A percentile compares a stretch with the other conserved stretches of the same genome.
Conservation (phyloP, 2,329 filamentous ascomycete species). For the Claviceps africana region DNA sequence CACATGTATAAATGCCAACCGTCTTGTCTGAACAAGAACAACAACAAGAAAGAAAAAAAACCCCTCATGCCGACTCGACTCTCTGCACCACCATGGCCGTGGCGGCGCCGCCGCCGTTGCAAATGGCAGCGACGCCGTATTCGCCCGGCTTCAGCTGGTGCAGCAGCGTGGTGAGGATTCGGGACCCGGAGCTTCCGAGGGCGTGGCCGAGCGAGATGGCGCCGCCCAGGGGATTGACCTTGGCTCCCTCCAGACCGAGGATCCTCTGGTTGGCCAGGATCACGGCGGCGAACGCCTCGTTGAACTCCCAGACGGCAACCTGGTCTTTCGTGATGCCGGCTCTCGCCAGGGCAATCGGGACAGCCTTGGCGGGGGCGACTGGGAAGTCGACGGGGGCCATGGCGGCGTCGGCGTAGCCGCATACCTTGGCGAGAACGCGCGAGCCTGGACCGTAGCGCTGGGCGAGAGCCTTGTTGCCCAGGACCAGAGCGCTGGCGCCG, state of each 20-base stretch:
- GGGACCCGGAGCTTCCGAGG: conserved; percentile 80
- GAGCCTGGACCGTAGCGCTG: conserved; percentile 65
- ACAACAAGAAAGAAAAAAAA: background rate
- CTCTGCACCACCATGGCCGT: conserved; percentile 85
- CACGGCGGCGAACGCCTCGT: conserved; percentile 92
- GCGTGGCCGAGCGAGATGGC: conserved; percentile 89
- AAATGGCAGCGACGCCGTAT: conserved; percentile 91
- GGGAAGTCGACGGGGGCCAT: conserved; percentile 90
- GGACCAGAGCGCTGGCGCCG: conserved; percentile 76
- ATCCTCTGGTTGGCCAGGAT: conserved; percentile 94
- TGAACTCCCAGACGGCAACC: conserved; percentile 94
- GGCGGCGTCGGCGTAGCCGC: conserved; percentile 77
- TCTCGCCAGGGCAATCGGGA: conserved; percentile 74
- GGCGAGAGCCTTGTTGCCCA: conserved; percentile 69
- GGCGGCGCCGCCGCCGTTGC: conserved; percentile 88
- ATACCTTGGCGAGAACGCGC: conserved; percentile 74
- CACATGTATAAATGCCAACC: background rate
- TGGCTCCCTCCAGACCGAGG: conserved; percentile 62
- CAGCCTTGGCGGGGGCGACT: conserved; percentile 79
- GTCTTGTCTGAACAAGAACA: background rate
- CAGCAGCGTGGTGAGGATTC: conserved; percentile 78
- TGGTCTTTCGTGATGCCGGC: conserved; percentile 86
- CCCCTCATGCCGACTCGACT: conserved; percentile 41
- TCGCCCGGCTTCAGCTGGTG: conserved; percentile 86
- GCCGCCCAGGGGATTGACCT: conserved; percentile 77